Percentiles rank a stretch among this genome's conserved stretches.
phyloP scores from a whole-genome alignment of 1,139 yeast species.

The Suhomyces atakaporum region DNA sequence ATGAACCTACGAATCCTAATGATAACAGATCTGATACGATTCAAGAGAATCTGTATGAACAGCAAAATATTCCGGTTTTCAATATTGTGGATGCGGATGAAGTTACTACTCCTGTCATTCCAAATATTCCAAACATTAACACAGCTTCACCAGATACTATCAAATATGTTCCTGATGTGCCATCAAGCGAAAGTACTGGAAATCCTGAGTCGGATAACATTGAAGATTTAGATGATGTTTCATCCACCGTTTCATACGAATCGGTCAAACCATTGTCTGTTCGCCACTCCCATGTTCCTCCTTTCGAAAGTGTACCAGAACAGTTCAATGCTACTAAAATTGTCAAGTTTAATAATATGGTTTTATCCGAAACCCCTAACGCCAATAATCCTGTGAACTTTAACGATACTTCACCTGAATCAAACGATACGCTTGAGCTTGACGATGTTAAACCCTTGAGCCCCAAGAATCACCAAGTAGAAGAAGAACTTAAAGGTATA shows the following conservation, averaged over 20 bases:
- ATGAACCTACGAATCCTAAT: neutral
- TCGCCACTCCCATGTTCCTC: constrained; percentile 19
- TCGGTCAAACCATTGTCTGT: constrained; percentile 30
- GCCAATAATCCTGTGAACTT: constrained; percentile 9
- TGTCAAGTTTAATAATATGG: constrained; percentile 9
- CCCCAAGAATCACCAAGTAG: constrained; percentile 35
- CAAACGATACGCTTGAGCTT: constrained; percentile 5
- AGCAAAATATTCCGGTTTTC: constrained; percentile 20
- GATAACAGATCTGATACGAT: neutral
- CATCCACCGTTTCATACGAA: constrained; percentile 24
- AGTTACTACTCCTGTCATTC: constrained; percentile 1
- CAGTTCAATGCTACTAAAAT: constrained; percentile 1
- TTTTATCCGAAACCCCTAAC: constrained; percentile 6
- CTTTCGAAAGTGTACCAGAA: constrained; percentile 1
- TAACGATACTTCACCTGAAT: constrained; percentile 12
- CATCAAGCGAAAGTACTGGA: constrained; percentile 15
- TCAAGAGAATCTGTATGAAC: neutral
- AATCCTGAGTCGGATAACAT: constrained; percentile 16
- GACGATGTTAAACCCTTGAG: constrained; percentile 29
- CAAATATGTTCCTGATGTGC: constrained; percentile 1
- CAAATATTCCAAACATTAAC: constrained; percentile 6
- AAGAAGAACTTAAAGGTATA: constrained; percentile 31
- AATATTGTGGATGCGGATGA: constrained; percentile 17
- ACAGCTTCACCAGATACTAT: constrained; percentile 6
- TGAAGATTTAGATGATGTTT: constrained; percentile 10